Percentiles rank a stretch among this genome's conserved stretches.
phyloP scores from a whole-genome alignment of 371 early-diverging fungal species.

The Circinella umbellata region DNA sequence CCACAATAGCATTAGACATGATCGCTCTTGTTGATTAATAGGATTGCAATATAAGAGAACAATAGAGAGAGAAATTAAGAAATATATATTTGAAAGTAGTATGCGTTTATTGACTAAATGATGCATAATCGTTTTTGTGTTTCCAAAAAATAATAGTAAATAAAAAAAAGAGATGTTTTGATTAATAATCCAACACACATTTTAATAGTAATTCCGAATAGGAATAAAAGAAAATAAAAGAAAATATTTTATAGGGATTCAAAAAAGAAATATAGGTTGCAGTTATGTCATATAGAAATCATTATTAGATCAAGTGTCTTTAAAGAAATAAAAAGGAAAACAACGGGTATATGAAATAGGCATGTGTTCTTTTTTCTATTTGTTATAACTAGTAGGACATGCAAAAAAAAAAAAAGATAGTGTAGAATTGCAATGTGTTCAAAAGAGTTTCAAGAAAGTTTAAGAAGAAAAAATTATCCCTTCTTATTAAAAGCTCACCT shows the following conservation, averaged over 20 bases:
- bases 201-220: too few species aligned
- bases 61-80: too few species aligned
- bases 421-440: too few species aligned
- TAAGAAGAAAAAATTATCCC: not conserved
- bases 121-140: not conserved
- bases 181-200: too few species aligned
- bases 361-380: too few species aligned
- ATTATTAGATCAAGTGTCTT: not conserved
- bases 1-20: constrained; percentile 57
- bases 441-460: not conserved
- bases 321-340: not conserved
- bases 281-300: not conserved
- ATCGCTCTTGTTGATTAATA: constrained; percentile 14
- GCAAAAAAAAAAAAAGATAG: too few species aligned
- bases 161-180: too few species aligned
- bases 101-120: constrained; percentile 1
- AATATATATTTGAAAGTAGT: too few species aligned
- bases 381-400: too few species aligned
- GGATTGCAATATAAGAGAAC: not conserved
- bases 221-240: too few species aligned
- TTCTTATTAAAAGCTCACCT: not conserved
- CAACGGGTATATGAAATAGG: too few species aligned
- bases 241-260: not conserved
- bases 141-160: too few species aligned
- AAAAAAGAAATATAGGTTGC: not conserved